Conservation (phyloP, 352 stramenopile genomes). For the Phytophthora chlamydospora region DNA sequence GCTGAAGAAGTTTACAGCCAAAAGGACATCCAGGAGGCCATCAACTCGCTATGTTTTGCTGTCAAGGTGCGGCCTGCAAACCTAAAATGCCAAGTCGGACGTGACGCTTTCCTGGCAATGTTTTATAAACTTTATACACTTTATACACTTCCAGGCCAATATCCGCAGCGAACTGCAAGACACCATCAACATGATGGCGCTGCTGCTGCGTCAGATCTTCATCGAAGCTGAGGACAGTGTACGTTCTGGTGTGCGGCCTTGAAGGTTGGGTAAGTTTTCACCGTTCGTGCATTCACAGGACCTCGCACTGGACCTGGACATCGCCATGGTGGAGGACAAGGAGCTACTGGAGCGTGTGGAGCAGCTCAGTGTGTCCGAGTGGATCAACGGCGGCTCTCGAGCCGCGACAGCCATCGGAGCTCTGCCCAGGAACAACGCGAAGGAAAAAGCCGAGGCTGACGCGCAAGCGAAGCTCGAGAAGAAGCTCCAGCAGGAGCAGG, state of each 20-base stretch:
- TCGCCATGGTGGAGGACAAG: slow-evolving; percentile 74
- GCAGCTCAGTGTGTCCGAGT: slow-evolving; percentile 77
- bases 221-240: slow-evolving; percentile 70
- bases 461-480: slow-evolving; percentile 32
- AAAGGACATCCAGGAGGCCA: slow-evolving; percentile 78
- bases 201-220: slow-evolving; percentile 85
- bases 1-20: slow-evolving; percentile 86
- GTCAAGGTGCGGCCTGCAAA: slow-evolving; percentile 59
- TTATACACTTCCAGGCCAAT: slow-evolving; percentile 46
- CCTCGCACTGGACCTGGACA: slow-evolving; percentile 72
- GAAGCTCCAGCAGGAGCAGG: slow-evolving; percentile 44
- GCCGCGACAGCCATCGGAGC: slow-evolving; percentile 30
- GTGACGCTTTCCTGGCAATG: neutral
- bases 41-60: slow-evolving; percentile 80
- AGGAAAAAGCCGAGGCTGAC: slow-evolving; percentile 29
- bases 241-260: slow-evolving; percentile 6
- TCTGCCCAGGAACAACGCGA: slow-evolving; percentile 31
- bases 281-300: slow-evolving; percentile 33
- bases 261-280: neutral
- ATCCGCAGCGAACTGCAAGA: slow-evolving; percentile 81
- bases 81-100: neutral
- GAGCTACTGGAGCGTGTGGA: slow-evolving; percentile 80
- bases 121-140: neutral
- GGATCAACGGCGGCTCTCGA: slow-evolving; percentile 48
- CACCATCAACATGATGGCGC: slow-evolving; percentile 88